phyloP scores from a whole-genome alignment of 2,329 filamentous ascomycete species.

The Ascochyta lentis region DNA sequence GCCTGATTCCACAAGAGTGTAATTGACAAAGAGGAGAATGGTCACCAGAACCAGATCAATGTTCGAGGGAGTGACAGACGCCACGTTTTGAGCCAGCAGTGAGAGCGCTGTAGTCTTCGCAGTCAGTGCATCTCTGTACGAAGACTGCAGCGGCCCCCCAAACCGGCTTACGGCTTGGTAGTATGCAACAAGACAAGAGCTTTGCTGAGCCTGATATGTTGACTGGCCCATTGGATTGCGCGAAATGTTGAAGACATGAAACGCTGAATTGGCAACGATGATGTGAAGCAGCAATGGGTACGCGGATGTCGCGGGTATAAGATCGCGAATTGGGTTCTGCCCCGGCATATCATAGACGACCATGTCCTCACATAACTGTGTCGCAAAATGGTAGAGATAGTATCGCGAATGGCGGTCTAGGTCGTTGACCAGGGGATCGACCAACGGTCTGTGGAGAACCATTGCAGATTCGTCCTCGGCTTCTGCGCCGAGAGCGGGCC shows the following conservation, averaged over 20 bases:
- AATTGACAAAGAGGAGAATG: slow-evolving; percentile 58
- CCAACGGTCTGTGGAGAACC: slow-evolving; percentile 52
- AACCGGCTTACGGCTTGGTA: slow-evolving; percentile 50
- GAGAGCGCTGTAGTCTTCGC: slow-evolving; percentile 58
- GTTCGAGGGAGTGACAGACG: slow-evolving; percentile 37
- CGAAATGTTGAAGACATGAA: slow-evolving; percentile 54
- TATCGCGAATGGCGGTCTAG: slow-evolving; percentile 56
- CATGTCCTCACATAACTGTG: slow-evolving; percentile 62
- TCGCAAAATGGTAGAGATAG: slow-evolving; percentile 58
- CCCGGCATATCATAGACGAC: slow-evolving; percentile 55
- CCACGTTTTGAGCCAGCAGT: slow-evolving; percentile 48
- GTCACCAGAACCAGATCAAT: slow-evolving; percentile 55
- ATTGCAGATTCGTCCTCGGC: slow-evolving; percentile 22
- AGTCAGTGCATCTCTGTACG: slow-evolving; percentile 49
- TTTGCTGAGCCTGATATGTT: slow-evolving; percentile 40
- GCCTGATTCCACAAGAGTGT: slow-evolving; percentile 60
- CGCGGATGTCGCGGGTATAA: slow-evolving; percentile 54
- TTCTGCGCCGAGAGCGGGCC: slow-evolving; percentile 8
- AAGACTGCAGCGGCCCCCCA: slow-evolving; percentile 42
- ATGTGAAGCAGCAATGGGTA: slow-evolving; percentile 56
- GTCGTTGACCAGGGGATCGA: slow-evolving; percentile 64
- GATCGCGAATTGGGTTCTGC: slow-evolving; percentile 57
- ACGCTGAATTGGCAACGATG: slow-evolving; percentile 57
- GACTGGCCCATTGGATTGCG: slow-evolving; percentile 45
- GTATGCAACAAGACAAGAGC: slow-evolving; percentile 41